Evolutionary conservation across 257 asterid genomes (phyloP).

Genomic region (Solanum etuberosum): DNA sequence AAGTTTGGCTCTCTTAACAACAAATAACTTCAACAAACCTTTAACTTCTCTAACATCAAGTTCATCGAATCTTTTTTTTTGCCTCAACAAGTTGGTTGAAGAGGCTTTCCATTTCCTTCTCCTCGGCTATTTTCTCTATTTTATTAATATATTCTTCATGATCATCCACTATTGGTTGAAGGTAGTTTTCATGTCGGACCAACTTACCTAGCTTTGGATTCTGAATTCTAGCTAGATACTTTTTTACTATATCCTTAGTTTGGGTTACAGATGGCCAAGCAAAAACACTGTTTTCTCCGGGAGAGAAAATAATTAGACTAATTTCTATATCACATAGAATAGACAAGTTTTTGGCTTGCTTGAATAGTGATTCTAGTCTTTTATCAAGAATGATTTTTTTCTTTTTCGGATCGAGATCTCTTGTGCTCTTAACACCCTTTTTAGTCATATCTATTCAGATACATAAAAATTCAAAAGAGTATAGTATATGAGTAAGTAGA

Average conservation of each 20-base stretch:
- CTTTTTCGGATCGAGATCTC: not conserved
- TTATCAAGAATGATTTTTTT: not conserved
- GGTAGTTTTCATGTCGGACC: not conserved
- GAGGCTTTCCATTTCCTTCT: too few relatives aligned
- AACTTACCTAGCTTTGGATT: not conserved
- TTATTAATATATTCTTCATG: too few relatives aligned
- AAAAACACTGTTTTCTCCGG: not conserved
- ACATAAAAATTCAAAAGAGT: not conserved
- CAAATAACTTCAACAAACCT: too few relatives aligned
- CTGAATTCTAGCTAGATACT: too few relatives aligned
- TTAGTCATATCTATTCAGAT: not conserved
- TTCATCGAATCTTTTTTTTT: too few relatives aligned
- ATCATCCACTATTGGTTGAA: too few relatives aligned
- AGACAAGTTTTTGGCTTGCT: not conserved
- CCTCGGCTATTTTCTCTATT: too few relatives aligned
- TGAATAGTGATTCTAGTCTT: not conserved
- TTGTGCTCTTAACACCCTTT: not conserved
- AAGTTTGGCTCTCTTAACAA: too few relatives aligned
- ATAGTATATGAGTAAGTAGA: too few relatives aligned
- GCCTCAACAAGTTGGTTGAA: too few relatives aligned
- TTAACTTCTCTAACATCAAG: too few relatives aligned
- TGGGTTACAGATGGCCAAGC: not conserved
- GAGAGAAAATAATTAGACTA: not conserved
- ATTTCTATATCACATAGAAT: not conserved
- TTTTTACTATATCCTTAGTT: too few relatives aligned